phyloP scores from a whole-genome alignment of 2,329 filamentous ascomycete genomes.

The Zalaria sp. region DNA sequence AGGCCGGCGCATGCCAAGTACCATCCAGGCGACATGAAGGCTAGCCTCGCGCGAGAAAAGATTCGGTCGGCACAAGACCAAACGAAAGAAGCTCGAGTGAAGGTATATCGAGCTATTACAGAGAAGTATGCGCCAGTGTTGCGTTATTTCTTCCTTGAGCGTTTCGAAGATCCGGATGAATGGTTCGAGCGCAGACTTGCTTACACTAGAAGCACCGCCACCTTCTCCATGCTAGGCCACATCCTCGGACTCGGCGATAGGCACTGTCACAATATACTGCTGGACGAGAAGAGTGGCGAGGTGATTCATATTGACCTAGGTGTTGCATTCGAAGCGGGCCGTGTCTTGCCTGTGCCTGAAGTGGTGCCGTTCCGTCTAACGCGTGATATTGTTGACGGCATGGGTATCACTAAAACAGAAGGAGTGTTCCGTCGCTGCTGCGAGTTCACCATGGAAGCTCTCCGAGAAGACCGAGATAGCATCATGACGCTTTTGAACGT shows the following conservation, averaged over 20 bases:
- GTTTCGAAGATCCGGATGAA: conserved; percentile 83
- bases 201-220: conserved; percentile 85
- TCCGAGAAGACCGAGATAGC: conserved; percentile 87
- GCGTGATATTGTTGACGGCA: conserved; percentile 87
- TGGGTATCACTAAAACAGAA: conserved; percentile 90
- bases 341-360: conserved; percentile 89
- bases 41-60: conserved; percentile 60
- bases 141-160: conserved; percentile 94
- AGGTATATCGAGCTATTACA: conserved; percentile 62
- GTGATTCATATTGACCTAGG: conserved; percentile 95
- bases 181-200: conserved; percentile 86
- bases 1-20: conserved; percentile 83
- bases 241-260: conserved; percentile 86
- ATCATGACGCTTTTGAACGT: conserved; percentile 99
- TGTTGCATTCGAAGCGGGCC: conserved; percentile 91
- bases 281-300: conserved; percentile 81
- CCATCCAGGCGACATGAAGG: conserved; percentile 70
- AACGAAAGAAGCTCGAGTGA: conserved; percentile 55
- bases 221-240: conserved; percentile 88
- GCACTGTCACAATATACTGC: conserved; percentile 91
- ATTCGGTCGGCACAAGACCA: conserved; percentile 61
- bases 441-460: conserved; percentile 88
- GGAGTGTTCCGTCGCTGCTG: conserved; percentile 96
- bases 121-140: conserved; percentile 84
- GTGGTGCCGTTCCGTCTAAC: conserved; percentile 91